Evolutionary conservation across 1,284 basidiomycete genomes (phyloP).

Genomic region (Abortiporus biennis): DNA sequence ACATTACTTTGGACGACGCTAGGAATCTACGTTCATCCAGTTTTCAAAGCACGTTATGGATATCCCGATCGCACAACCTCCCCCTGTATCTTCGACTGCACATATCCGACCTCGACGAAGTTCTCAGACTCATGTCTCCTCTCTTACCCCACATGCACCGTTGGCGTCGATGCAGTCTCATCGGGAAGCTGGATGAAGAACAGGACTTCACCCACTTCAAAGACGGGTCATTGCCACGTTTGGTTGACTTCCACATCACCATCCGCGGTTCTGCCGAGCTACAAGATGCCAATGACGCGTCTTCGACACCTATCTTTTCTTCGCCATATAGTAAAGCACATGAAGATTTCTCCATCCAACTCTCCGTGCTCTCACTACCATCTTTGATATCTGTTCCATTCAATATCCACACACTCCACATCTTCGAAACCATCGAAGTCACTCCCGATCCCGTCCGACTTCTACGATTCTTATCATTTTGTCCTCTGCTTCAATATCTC

Average conservation of each 20-base stretch:
- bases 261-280: slow-evolving; percentile 12
- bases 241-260: slow-evolving; percentile 10
- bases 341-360: slow-evolving; percentile 3
- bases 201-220: slow-evolving; percentile 9
- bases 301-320: background rate
- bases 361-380: slow-evolving; percentile 7
- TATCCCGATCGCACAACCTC: slow-evolving; percentile 42
- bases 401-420: slow-evolving; percentile 47
- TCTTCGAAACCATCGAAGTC: slow-evolving; percentile 39
- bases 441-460: slow-evolving; percentile 38
- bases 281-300: background rate
- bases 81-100: slow-evolving; percentile 49
- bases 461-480: slow-evolving; percentile 51
- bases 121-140: slow-evolving; percentile 59
- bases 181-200: slow-evolving; percentile 20
- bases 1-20: slow-evolving; percentile 41
- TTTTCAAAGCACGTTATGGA: slow-evolving; percentile 47
- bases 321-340: background rate
- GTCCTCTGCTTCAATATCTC: slow-evolving; percentile 53
- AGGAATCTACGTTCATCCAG: slow-evolving; percentile 24
- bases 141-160: slow-evolving; percentile 46
- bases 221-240: slow-evolving; percentile 6
- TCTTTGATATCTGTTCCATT: slow-evolving; percentile 38
- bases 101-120: slow-evolving; percentile 39
- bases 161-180: slow-evolving; percentile 45